phyloP scores from a whole-genome alignment of 768 basidiomycete genomes.

The Cytidiella melzeri region DNA sequence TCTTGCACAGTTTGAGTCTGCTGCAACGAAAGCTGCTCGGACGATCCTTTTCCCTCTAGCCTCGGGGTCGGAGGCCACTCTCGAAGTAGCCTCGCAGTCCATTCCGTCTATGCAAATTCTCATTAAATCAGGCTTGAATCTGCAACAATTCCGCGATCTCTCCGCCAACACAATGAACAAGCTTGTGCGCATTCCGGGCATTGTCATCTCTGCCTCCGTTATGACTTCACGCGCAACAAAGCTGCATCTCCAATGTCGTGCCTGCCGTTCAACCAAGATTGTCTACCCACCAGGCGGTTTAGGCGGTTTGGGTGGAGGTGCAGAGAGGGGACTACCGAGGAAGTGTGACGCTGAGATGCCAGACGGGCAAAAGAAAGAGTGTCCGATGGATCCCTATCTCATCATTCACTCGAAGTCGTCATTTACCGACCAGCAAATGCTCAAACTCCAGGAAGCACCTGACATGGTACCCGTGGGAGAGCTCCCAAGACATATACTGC shows the following conservation, averaged over 20 bases:
- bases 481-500: constrained; percentile 88
- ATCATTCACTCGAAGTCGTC: constrained; percentile 92
- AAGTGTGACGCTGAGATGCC: constrained; percentile 76
- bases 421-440: constrained; percentile 92
- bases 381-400: constrained; percentile 92
- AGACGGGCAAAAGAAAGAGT: constrained; percentile 88
- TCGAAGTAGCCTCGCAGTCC: constrained; percentile 38
- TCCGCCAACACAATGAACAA: constrained; percentile 93
- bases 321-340: constrained; percentile 80
- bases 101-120: constrained; percentile 82
- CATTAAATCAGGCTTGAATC: constrained; percentile 83
- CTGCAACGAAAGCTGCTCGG: constrained; percentile 79
- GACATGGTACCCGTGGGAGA: constrained; percentile 99
- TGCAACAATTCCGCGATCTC: constrained; percentile 91
- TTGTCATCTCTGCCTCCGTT: constrained; percentile 95
- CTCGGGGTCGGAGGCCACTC: constrained; percentile 38
- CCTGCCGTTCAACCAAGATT: constrained; percentile 74
- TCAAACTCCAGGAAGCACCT: constrained; percentile 97
- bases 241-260: constrained; percentile 88
- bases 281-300: constrained; percentile 74
- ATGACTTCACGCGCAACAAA: constrained; percentile 91
- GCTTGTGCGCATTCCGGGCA: constrained; percentile 94
- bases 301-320: constrained; percentile 83
- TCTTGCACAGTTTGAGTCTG: constrained; percentile 75
- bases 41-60: constrained; percentile 78